These are phyloP conservation scores for Amborella trichopoda DNA, from an alignment of 164 flowering plant genomes.

Conservation along the genomic window DNA sequence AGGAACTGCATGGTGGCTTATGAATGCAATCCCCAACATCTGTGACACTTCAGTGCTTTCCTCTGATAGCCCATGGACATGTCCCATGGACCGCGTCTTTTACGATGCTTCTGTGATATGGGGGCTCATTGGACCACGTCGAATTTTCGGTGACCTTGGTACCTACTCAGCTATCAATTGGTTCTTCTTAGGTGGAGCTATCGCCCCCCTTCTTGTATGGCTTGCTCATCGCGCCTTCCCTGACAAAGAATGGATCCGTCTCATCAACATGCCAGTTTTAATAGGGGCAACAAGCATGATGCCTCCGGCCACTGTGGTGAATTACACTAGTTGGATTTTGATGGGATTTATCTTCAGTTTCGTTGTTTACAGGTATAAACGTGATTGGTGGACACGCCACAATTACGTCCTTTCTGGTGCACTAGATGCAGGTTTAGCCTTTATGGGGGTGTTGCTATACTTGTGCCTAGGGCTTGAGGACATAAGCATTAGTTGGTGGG, in stretches of 20 bases:
- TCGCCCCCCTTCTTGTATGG: slow-evolving; percentile 64
- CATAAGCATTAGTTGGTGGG: slow-evolving; percentile 55
- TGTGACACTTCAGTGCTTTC: slow-evolving; percentile 32
- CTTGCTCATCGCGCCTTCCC: slow-evolving; percentile 57
- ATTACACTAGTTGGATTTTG: slow-evolving; percentile 57
- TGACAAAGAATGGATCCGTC: slow-evolving; percentile 51
- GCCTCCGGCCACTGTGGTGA: slow-evolving; percentile 80
- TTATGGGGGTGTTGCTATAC: slow-evolving; percentile 67
- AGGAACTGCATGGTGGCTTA: slow-evolving; percentile 85
- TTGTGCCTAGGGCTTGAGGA: slow-evolving; percentile 39
- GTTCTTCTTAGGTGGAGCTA: slow-evolving; percentile 71
- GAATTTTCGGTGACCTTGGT: slow-evolving; percentile 65
- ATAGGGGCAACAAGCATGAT: slow-evolving; percentile 48
- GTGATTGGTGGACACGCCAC: slow-evolving; percentile 57
- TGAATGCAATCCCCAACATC: slow-evolving; percentile 48
- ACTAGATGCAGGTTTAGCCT: slow-evolving; percentile 77
- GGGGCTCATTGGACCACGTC: slow-evolving; percentile 73
- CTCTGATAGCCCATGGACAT: slow-evolving; percentile 59
- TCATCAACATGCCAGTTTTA: slow-evolving; percentile 67
- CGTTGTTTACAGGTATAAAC: slow-evolving; percentile 42
- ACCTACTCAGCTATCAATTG: slow-evolving; percentile 42
- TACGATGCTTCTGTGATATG: slow-evolving; percentile 84
- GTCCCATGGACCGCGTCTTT: slow-evolving; percentile 62
- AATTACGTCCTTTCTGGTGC: slow-evolving; percentile 76
- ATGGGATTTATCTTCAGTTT: slow-evolving; percentile 58